Percentiles rank a stretch among this genome's conserved stretches.
Evolutionary conservation across 2,329 filamentous ascomycete species (phyloP).

Genomic region (Helotiales sp.): DNA sequence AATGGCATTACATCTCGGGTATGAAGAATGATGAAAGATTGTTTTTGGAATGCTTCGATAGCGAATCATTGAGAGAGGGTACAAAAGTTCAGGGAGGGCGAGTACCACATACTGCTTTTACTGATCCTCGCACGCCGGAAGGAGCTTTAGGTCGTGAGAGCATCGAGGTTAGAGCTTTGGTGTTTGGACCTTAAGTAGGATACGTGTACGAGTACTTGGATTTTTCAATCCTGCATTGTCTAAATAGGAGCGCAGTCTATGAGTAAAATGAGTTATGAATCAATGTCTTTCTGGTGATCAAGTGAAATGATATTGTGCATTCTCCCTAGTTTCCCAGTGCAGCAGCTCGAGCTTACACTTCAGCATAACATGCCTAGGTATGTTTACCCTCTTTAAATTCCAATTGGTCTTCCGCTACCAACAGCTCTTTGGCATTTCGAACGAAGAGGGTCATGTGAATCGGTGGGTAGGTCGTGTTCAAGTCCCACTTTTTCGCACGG

Average conservation of each 20-base stretch:
- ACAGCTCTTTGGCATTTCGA: no score
- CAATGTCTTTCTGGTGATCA: neutral
- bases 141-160: constrained; percentile 77
- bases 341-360: no score
- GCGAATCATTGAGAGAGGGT: constrained; percentile 46
- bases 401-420: no score
- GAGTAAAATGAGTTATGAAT: neutral
- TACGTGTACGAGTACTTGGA: neutral
- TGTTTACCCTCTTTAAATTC: no score
- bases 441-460: neutral
- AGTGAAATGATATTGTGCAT: no score
- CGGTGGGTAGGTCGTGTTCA: neutral
- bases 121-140: constrained; percentile 68
- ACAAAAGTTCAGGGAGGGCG: constrained; percentile 52
- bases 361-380: no score
- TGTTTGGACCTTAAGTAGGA: constrained; percentile 60
- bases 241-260: neutral
- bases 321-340: no score
- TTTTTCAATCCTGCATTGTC: neutral
- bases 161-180: constrained; percentile 83
- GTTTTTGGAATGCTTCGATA: constrained; percentile 37
- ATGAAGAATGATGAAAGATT: constrained; percentile 37
- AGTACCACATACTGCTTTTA: constrained; percentile 61
- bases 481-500: neutral
- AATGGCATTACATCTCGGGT: constrained; percentile 36